Percentiles rank a stretch among this genome's conserved stretches.
Conservation (phyloP, 306 rosid species). For the Cucumis hystrix region DNA sequence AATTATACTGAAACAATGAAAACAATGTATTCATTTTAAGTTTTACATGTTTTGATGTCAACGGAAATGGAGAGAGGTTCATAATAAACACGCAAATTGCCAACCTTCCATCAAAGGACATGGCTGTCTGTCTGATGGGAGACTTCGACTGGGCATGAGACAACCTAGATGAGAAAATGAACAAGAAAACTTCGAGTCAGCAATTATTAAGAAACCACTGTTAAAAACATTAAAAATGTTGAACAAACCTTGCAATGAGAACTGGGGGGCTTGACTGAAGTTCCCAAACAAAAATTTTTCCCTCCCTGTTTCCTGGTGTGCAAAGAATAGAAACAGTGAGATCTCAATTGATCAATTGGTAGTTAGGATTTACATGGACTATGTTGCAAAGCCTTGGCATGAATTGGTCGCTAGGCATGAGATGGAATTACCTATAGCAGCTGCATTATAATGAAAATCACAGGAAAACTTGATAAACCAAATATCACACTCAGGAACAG, state of each 20-base stretch:
- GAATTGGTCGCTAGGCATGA: neutral
- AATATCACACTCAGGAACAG: conserved; percentile 89
- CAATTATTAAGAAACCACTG: neutral
- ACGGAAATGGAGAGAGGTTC: neutral
- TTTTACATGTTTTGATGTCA: neutral
- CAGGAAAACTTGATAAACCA: conserved; percentile 97
- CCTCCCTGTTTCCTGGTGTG: conserved; percentile 75
- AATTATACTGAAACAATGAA: conserved; percentile 49
- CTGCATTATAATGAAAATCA: conserved; percentile 67
- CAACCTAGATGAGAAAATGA: conserved; percentile 34
- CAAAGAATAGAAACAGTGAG: neutral
- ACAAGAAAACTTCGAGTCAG: neutral
- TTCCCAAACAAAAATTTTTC: conserved; percentile 85
- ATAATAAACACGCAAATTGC: conserved; percentile 13
- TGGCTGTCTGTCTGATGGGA: conserved; percentile 81
- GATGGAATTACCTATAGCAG: conserved; percentile 55
- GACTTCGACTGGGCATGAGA: conserved; percentile 77
- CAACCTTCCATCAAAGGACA: conserved; percentile 97
- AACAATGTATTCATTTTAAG: neutral
- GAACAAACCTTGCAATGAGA: conserved; percentile 54
- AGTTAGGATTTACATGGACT: neutral
- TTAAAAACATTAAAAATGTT: conserved; percentile 8
- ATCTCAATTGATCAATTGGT: neutral
- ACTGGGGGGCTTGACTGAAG: conserved; percentile 84
- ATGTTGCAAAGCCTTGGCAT: neutral